Evolutionary conservation across 2,329 filamentous ascomycete species (phyloP), one percentile per base, ranked within the genome.

Genomic region (Alternaria sp.): DNA sequence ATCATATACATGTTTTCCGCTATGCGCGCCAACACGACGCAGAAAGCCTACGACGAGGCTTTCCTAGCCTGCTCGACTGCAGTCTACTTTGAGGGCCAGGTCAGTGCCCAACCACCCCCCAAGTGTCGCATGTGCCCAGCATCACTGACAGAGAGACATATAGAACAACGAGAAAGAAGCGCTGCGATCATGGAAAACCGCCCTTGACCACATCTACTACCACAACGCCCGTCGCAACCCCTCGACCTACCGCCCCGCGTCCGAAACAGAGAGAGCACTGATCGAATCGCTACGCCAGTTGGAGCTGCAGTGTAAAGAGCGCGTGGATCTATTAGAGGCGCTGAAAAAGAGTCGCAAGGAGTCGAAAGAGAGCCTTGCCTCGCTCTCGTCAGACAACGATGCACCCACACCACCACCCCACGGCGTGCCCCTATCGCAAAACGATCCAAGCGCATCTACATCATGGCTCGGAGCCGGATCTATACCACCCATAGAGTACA

Each of bases 21-120:
- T 37, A 87, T 86, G 82, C 84, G 85, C 76, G 83, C 84, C 79
- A 89, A 89, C 77, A 89, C 89, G 66, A 89, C 97, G 80, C 95
- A 98, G 83, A 97, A 97, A 87, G 97, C 94, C 60, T 98, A 98
- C 83, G 95, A 98, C 83, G 94, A 98, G 81, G 94, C 92, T 81
- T 97, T 97, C 82, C 83, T 97, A 73, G 94, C 91, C 77, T 97
- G 94, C 82, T 97, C 94, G 14, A 98, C 94, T 2, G 95, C 95
- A 43, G 92, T 97, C 57, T 97, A 97, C 82, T 97, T 97, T 80
- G 96, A 99, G 83, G 89, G 91, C 78, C 91, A 96, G 88, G 94
- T 96, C 30, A 56, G 82, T 69, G 70, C 54, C 63, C 55, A 54
- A 44, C 59, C 49, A 49, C 51, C n/a, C 41, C 23, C 12, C 37